These are phyloP conservation scores for Persicaria maculosa DNA, from an alignment of 148 eudicot species.

Conservation along the genomic window DNA sequence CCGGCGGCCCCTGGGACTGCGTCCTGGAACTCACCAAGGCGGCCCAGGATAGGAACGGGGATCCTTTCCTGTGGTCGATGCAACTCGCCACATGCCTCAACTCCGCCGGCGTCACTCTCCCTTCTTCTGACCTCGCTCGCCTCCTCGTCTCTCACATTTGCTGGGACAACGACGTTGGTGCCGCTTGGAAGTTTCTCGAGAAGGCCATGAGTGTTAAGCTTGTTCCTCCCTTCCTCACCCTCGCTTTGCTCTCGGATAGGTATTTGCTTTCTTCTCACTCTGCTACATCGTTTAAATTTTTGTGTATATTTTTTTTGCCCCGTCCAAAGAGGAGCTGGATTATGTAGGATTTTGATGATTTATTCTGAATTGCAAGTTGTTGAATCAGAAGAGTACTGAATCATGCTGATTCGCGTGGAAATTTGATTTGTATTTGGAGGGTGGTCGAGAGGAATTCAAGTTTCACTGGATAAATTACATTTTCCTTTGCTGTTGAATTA, in stretches of 20 bases:
- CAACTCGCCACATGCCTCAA: conserved; percentile 40
- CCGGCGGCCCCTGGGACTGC: conserved; percentile 38
- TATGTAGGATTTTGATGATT: neutral
- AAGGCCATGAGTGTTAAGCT: conserved; percentile 39
- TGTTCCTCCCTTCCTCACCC: conserved; percentile 49
- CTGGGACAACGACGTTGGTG: conserved; percentile 42
- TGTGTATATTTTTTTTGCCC: neutral
- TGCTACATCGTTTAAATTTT: neutral
- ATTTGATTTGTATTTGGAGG: neutral
- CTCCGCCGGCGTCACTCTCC: conserved; percentile 49
- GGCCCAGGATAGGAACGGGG: conserved; percentile 40
- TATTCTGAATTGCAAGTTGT: conserved; percentile 3
- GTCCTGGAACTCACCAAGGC: conserved; percentile 37
- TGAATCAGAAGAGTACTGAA: neutral
- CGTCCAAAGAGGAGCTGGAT: neutral
- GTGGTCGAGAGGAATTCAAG: neutral
- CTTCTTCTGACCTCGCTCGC: conserved; percentile 45
- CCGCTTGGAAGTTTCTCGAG: conserved; percentile 69
- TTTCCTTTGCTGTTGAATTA: neutral
- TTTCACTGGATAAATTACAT: neutral
- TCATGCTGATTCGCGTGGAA: neutral
- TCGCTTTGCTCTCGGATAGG: conserved; percentile 56
- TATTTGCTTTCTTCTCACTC: conserved; percentile 1
- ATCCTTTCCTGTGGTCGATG: conserved; percentile 57
- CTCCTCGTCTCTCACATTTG: conserved; percentile 49